A percentile compares a stretch with the other conserved stretches of the same genome.
These are phyloP conservation scores for Bipolaris gigantea DNA, from an alignment of 2,329 filamentous ascomycete genomes.

Conservation along the genomic window DNA sequence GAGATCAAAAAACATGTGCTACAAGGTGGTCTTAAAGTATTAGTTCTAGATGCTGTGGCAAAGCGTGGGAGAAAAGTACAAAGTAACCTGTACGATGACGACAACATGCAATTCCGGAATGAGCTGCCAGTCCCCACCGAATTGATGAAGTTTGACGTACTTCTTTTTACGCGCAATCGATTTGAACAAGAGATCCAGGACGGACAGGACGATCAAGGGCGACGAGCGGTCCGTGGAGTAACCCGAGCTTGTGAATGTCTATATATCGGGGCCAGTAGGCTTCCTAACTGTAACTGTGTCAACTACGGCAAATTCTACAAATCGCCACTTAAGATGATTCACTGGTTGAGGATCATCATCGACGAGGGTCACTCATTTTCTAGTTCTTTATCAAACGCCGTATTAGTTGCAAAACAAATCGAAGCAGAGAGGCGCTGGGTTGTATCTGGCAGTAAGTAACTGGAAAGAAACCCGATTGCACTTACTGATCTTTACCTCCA, in stretches of 20 bases:
- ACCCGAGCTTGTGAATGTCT: slow-evolving; percentile 39
- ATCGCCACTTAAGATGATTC: slow-evolving; percentile 69
- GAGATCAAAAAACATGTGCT: slow-evolving; percentile 79
- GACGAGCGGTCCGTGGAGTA: slow-evolving; percentile 35
- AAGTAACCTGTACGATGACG: slow-evolving; percentile 5
- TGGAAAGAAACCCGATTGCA: neutral
- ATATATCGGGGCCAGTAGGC: slow-evolving; percentile 50
- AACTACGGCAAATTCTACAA: slow-evolving; percentile 50
- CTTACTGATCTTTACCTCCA: slow-evolving; percentile 4
- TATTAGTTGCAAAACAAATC: slow-evolving; percentile 58
- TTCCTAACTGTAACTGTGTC: slow-evolving; percentile 51
- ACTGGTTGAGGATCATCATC: slow-evolving; percentile 86
- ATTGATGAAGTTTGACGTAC: slow-evolving; percentile 70
- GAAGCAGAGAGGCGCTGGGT: slow-evolving; percentile 77
- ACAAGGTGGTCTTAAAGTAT: slow-evolving; percentile 60
- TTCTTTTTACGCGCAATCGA: slow-evolving; percentile 73
- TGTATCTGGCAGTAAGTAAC: slow-evolving; percentile 68
- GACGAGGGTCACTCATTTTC: slow-evolving; percentile 90
- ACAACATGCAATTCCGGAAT: slow-evolving; percentile 43
- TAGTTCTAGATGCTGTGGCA: slow-evolving; percentile 57
- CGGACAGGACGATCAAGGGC: slow-evolving; percentile 51
- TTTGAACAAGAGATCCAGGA: slow-evolving; percentile 70
- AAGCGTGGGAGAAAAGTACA: slow-evolving; percentile 28
- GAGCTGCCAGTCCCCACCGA: slow-evolving; percentile 60
- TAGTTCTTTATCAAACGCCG: slow-evolving; percentile 63